Base-by-base conservation (phyloP, 2,329 filamentous ascomycete genomes). In the Penicillium rolfsii region DNA sequence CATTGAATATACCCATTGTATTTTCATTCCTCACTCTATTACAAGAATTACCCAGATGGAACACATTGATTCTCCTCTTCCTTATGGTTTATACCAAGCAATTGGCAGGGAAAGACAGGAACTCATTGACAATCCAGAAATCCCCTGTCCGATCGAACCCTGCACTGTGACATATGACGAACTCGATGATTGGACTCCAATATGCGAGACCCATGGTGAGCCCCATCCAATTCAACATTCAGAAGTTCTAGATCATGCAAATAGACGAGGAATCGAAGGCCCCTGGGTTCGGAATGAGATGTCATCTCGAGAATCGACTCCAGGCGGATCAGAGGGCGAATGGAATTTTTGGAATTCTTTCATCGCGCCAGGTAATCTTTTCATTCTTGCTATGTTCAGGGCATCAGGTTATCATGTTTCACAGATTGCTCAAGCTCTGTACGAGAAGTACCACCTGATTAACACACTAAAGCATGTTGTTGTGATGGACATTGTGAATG, bases 351-450 rank as follows among this genome's bases (percentile, higher is more conserved):
- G 19, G 11, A 6, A 28, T 4, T 53, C 50, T 8, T 40, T n/a
- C 12, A 40, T 26, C 9, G 19, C 33, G 2, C 35, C 35, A 4
- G 22, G 33, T 16, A 30, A 24, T 24, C 5, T 40, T n/a, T 40
- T 40, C 33, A 24, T 53, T 12, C 0, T 14, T 19, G 1, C 2
- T 14, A 40, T 26, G 22, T 53, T n/a, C 12, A n/a, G 50, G 16
- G 5, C 16, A 2, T 4, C n/a, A 26, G 50, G 50, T 5, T 19
- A 19, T 16, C 11, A 53, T n/a, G 12, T 0, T 11, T 53, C 50
- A 14, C 50, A 53, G 16, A 53, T 53, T n/a, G 50, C 35, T 40
- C 50, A 53, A 16, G 50, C 16, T 11, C 7, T 40, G 12, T 53
- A 53, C 35, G 19, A 53, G 36, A 38, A 8, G 5, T 8, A 28